Base-by-base conservation (phyloP, 805 yeast species). In the Starmera quercuum region DNA sequence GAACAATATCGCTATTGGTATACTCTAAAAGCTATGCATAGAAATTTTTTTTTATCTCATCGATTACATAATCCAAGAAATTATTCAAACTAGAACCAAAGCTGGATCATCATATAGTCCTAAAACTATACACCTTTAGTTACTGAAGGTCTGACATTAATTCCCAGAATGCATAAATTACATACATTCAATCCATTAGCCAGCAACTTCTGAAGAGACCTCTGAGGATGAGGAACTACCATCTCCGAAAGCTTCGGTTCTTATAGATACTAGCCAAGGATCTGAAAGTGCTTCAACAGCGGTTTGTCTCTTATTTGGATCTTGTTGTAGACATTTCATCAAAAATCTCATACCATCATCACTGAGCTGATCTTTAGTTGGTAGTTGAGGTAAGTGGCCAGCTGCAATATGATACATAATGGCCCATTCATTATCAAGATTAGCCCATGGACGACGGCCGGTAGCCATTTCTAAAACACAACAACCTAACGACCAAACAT, bases 321-420 rank as follows among this genome's bases (percentile, higher is more conserved):
- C 87, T 39, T 81, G 83, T 39, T 82, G 83, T 42, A 92, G 65
- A 55, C 96, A 84, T 42, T 78, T 70, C 11, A 74, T 64, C 43
- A 92, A 59, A 55, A 92, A 88, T 16, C 65, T 64, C 32, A 66
- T 69, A 13, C 98, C 97, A 11, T 66, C 73, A 12, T 67, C 71
- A 44, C 92, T 78, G 34, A 92, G 63, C 57, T 86, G 95, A 39
- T 82, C 92, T 2, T 68, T 59, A 0, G 76, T 56, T 5, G 98
- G 98, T 34, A 90, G 64, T 46, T 75, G 86, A 0, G 98, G 98
- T 38, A 75, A 68, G 53, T 85, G 92, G 2, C 96, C 95, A 3
- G 95, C 94, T 1, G 97, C 97, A 51, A 92, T 92, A 55, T 86
- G 96, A 52, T 88, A 92, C 97, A 92, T 90, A 33, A 92, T 84